These are phyloP conservation scores for Fusarium sp. DNA, from an alignment of 2,329 filamentous ascomycete genomes.

Conservation along the genomic window DNA sequence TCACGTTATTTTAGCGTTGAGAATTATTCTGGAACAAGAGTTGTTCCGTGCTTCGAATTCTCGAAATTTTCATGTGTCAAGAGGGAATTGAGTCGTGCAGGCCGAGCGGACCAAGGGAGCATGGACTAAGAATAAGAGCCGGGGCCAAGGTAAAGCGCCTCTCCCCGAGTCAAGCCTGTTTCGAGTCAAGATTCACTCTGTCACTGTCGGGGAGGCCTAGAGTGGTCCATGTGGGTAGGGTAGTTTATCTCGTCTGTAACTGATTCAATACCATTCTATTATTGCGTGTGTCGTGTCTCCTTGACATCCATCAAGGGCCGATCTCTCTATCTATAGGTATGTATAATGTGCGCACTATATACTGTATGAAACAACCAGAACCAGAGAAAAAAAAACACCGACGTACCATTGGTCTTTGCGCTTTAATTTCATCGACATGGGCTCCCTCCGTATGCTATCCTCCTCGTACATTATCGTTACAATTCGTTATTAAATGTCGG, in stretches of 20 bases:
- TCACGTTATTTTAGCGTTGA: conserved; percentile 37
- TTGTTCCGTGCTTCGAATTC: conserved; percentile 7
- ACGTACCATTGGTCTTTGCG: conserved; percentile 14
- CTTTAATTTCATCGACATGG: conserved; percentile 13
- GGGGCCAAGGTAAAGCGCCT: conserved; percentile 28
- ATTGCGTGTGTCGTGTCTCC: conserved; percentile 5
- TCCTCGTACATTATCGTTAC: conserved; percentile 45
- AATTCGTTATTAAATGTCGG: conserved; percentile 40
- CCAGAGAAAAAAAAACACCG: not conserved
- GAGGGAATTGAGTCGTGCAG: conserved; percentile 3
- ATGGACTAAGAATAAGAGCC: not conserved
- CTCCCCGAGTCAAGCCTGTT: conserved; percentile 24
- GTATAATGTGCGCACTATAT: conserved; percentile 26
- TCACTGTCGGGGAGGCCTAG: too few relatives aligned
- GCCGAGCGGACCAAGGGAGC: conserved; percentile 14
- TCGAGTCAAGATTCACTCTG: conserved; percentile 18
- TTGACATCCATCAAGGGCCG: not conserved
- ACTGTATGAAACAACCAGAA: conserved; percentile 13
- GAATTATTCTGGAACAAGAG: conserved; percentile 31
- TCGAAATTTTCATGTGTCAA: conserved; percentile 9
- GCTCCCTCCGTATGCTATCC: conserved; percentile 10
- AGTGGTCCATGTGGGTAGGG: not conserved
- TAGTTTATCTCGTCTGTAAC: not conserved
- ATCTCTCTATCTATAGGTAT: conserved; percentile 26
- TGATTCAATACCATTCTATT: conserved; percentile 24